phyloP scores from a whole-genome alignment of 805 yeast genomes.

The Maudiozyma saulgeensis region DNA sequence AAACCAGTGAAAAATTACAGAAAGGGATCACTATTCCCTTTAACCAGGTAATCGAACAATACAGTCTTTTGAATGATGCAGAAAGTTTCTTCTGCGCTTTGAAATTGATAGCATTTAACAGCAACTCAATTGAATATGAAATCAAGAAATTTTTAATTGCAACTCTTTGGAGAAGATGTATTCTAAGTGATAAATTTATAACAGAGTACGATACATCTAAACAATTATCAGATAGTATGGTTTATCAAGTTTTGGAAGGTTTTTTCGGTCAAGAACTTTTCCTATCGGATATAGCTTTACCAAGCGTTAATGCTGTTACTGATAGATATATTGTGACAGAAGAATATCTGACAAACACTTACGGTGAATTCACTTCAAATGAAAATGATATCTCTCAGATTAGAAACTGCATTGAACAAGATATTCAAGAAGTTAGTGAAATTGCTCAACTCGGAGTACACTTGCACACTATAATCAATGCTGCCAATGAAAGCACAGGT shows the following conservation, averaged over 20 bases:
- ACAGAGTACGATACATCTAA: constrained; percentile 35
- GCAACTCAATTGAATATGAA: constrained; percentile 24
- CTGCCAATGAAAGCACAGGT: constrained; percentile 31
- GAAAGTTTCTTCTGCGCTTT: constrained; percentile 38
- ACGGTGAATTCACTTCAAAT: constrained; percentile 4
- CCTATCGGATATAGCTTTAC: constrained; percentile 22
- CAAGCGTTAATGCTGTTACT: constrained; percentile 13
- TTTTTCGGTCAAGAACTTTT: constrained; percentile 30
- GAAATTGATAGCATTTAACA: constrained; percentile 37
- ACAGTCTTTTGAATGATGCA: constrained; percentile 37
- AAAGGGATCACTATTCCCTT: constrained; percentile 32
- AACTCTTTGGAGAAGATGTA: constrained; percentile 51
- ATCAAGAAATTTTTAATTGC: constrained; percentile 25
- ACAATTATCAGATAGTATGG: constrained; percentile 35
- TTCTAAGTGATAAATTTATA: constrained; percentile 46
- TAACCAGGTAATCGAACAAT: constrained; percentile 42
- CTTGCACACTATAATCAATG: constrained; percentile 30
- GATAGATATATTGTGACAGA: constrained; percentile 10
- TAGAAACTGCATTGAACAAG: constrained; percentile 8
- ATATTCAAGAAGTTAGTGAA: constrained; percentile 9
- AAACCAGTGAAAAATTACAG: constrained; percentile 18
- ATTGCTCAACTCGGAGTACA: constrained; percentile 19
- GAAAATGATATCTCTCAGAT: constrained; percentile 5
- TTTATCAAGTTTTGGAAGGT: constrained; percentile 37
- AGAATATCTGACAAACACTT: constrained; percentile 13